phyloP scores from a whole-genome alignment of 1,284 basidiomycete species.

The Xanthoconium separans region DNA sequence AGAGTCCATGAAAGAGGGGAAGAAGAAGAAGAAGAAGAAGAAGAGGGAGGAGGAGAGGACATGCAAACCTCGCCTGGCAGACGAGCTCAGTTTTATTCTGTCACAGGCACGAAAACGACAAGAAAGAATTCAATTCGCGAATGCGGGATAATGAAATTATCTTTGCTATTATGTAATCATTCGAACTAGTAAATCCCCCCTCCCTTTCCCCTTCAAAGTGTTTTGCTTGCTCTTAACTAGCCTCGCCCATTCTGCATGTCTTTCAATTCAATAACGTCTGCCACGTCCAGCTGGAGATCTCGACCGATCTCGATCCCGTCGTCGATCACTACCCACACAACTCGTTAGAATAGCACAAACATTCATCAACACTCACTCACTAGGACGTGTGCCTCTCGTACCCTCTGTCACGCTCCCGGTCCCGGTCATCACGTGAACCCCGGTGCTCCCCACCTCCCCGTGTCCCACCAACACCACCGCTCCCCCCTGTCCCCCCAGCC shows the following conservation, averaged over 20 bases:
- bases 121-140: no score
- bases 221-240: not conserved
- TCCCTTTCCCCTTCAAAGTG: no score
- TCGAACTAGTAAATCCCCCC: no score
- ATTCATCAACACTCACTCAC: constrained; percentile 58
- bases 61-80: constrained; percentile 20
- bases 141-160: no score
- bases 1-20: not conserved
- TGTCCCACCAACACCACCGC: constrained; percentile 35
- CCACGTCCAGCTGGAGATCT: constrained; percentile 63
- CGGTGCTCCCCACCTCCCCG: constrained; percentile 50
- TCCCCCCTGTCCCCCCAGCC: constrained; percentile 26
- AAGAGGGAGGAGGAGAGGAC: constrained; percentile 17
- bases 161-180: constrained; percentile 15
- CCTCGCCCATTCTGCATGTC: constrained; percentile 30
- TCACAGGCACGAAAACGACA: constrained; percentile 32
- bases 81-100: constrained; percentile 34
- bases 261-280: constrained; percentile 54
- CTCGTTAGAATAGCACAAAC: constrained; percentile 10
- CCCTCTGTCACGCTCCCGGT: constrained; percentile 65
- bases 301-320: constrained; percentile 73
- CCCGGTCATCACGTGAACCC: constrained; percentile 57
- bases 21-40: constrained; percentile 14
- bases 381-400: constrained; percentile 68
- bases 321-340: constrained; percentile 46